Conservation (phyloP, 768 basidiomycete genomes). For the Tulasnella sp. region DNA sequence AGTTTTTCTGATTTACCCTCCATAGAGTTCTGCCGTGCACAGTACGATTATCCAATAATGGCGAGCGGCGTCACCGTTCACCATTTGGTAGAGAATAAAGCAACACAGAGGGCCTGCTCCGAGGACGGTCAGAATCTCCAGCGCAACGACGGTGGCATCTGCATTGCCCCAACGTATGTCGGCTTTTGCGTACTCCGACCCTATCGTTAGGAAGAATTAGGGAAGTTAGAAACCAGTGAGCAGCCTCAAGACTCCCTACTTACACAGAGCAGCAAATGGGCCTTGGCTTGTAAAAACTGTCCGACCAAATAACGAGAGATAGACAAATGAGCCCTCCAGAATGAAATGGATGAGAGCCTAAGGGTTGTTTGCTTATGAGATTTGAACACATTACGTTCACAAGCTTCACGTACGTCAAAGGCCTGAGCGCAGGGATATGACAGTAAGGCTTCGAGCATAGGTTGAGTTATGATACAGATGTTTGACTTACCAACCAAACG, state of each 20-base stretch:
- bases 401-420: conserved; percentile 31
- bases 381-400: neutral
- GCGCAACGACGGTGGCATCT: conserved; percentile 78
- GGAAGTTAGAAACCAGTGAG: neutral
- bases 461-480: neutral
- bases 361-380: neutral
- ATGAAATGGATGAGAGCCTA: conserved; percentile 76
- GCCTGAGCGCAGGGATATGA: neutral
- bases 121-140: conserved; percentile 82
- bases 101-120: conserved; percentile 71
- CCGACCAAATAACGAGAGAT: conserved; percentile 72
- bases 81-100: conserved; percentile 69
- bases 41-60: conserved; percentile 79
- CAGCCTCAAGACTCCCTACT: conserved; percentile 39
- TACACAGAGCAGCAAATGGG: conserved; percentile 74
- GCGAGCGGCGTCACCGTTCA: conserved; percentile 62
- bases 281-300: conserved; percentile 71
- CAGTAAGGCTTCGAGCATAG: neutral
- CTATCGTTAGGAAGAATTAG: conserved; percentile 40
- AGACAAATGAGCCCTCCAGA: conserved; percentile 81
- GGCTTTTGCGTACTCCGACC: conserved; percentile 80
- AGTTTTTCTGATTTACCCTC: conserved; percentile 55
- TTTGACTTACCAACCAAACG: conserved; percentile 30
- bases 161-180: conserved; percentile 81
- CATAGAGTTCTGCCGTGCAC: conserved; percentile 76